Conservation (phyloP, 2,329 filamentous ascomycete species). For the Rachicladosporium sp. region DNA sequence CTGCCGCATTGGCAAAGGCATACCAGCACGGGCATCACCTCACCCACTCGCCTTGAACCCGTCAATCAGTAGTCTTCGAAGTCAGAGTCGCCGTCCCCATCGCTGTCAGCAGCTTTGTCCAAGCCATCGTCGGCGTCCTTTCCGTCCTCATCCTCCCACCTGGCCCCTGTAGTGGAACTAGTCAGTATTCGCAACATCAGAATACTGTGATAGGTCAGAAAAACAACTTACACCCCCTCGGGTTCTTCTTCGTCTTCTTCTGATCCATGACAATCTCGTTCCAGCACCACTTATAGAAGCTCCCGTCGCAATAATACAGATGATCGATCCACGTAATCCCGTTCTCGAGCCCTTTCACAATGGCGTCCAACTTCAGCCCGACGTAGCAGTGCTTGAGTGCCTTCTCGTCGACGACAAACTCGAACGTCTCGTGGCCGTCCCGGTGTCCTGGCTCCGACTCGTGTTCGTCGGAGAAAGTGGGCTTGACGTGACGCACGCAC, state of each 20-base stretch:
- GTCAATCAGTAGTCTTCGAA: too few species aligned
- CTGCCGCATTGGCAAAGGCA: too few species aligned
- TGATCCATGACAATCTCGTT: constrained; percentile 37
- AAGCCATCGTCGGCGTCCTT: too few species aligned
- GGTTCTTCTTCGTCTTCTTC: constrained; percentile 8
- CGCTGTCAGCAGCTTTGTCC: too few species aligned
- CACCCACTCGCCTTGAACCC: too few species aligned
- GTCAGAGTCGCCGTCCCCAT: too few species aligned
- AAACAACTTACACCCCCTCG: too few species aligned
- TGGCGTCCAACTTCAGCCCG: constrained; percentile 40
- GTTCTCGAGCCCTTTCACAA: constrained; percentile 17
- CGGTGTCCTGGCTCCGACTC: constrained; percentile 28
- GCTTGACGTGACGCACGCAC: constrained; percentile 39
- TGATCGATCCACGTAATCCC: constrained; percentile 26
- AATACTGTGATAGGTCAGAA: too few species aligned
- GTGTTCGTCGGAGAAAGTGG: constrained; percentile 16
- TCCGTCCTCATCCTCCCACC: too few species aligned
- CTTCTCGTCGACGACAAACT: constrained; percentile 57
- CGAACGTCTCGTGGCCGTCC: constrained; percentile 26
- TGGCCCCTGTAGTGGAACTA: too few species aligned
- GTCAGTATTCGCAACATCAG: too few species aligned
- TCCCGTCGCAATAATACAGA: constrained; percentile 27
- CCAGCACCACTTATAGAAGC: constrained; percentile 32
- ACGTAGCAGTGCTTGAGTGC: constrained; percentile 45
- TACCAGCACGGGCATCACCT: too few species aligned